Conservation (phyloP, 2,329 filamentous ascomycete genomes). For the Alternaria ethzedia region DNA sequence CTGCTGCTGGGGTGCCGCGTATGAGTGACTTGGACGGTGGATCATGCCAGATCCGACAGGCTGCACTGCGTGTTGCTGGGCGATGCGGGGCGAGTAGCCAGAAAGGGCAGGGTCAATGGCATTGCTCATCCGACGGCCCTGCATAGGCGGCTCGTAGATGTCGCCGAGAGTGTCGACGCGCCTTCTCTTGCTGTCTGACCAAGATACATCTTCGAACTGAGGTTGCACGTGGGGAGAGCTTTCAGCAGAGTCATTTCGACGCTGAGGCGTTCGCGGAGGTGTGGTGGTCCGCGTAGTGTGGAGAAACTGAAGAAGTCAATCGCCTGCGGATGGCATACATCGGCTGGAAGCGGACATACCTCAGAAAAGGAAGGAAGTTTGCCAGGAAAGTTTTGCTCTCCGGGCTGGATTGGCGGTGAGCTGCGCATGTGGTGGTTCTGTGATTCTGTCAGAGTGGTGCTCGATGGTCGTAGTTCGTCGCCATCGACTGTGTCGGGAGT, state of each 20-base stretch:
- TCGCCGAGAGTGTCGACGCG: conserved; percentile 36
- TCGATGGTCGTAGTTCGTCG: neutral
- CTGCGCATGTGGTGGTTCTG: conserved; percentile 39
- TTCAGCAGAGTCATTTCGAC: conserved; percentile 33
- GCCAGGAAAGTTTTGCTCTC: conserved; percentile 32
- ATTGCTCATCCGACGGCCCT: conserved; percentile 25
- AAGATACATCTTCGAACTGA: conserved; percentile 40
- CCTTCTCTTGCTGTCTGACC: conserved; percentile 34
- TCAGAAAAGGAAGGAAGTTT: conserved; percentile 42
- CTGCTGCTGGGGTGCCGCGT: conserved; percentile 21
- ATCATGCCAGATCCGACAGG: conserved; percentile 19
- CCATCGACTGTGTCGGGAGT: neutral
- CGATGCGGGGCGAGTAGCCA: conserved; percentile 17
- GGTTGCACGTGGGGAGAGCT: conserved; percentile 35
- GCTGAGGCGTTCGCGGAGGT: conserved; percentile 42
- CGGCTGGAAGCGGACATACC: conserved; percentile 20
- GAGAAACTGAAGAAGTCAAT: conserved; percentile 31
- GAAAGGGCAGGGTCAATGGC: conserved; percentile 33
- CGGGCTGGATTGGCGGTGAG: conserved; percentile 44
- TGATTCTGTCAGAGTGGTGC: conserved; percentile 15
- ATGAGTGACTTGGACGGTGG: conserved; percentile 40
- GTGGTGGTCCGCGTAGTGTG: conserved; percentile 38
- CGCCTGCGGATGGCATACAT: no score
- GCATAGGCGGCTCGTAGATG: conserved; percentile 27
- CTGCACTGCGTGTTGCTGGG: conserved; percentile 9